Base-by-base conservation (phyloP, 768 basidiomycete genomes). In the Leccinum subtestaceum region DNA sequence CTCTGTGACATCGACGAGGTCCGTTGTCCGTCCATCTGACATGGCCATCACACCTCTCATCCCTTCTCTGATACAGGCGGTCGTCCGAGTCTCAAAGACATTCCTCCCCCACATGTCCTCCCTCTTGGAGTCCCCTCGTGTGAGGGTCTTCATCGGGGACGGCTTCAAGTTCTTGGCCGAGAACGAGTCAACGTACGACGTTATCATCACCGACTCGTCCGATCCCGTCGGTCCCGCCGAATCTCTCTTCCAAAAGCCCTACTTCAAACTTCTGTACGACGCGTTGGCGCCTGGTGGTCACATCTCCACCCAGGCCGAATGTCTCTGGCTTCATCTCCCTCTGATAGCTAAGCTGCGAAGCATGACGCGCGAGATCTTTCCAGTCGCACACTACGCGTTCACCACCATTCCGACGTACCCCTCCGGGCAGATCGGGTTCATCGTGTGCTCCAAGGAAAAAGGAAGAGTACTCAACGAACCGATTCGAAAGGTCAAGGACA, bases 361-460 rank as follows among this genome's bases (percentile, higher is more conserved):
- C 56, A 88, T 85, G 74, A 89, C 89, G 45, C 78, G 82, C 56
- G 75, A 77, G 49, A 75, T 97, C 60, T 99, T 98, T 80, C 81
- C 89, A 40, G 83, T 84, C 17, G 80, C 87, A 43, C 89, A 93
- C 69, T 99, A 97, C 72, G 97, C 94, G 15, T 97, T 82, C 76
- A 95, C 95, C 60, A 98, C 95, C 21, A 95, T 98, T 64, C 96
- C 96, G 1, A 97, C 95, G 15, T 99, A 99, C 76, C 97, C 97
- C 19, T 89, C 91, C n/a, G 97, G 97, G 38, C 95, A 95, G 71
- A 99, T 98, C 67, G 95, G 97, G 23, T 95, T 95, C 77, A 81
- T 95, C 64, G 80, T 98, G 49, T 92, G 90, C 73, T 87, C 94
- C 56, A 95, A 90, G 75, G 87, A 87, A 29, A 74, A 77, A 15